These are phyloP conservation scores for Austroboletus novae-zelandiae DNA, from an alignment of 1,284 basidiomycete genomes.

Conservation along the genomic window DNA sequence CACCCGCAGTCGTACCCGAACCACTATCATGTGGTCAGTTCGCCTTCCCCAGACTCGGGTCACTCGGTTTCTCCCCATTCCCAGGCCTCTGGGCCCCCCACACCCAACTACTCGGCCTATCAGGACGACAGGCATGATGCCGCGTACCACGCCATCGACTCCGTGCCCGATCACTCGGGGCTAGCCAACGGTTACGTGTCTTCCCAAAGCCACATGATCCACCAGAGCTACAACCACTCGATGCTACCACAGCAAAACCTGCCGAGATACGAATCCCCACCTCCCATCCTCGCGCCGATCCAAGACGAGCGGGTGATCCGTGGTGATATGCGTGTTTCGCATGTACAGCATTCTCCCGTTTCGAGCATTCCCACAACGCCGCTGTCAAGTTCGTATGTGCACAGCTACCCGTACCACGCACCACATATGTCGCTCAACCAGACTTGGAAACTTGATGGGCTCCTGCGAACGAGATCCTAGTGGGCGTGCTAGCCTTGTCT, in stretches of 20 bases:
- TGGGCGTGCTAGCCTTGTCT: not conserved
- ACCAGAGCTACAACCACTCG: constrained; percentile 32
- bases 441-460: constrained; percentile 29
- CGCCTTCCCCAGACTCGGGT: constrained; percentile 35
- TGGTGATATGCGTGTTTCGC: constrained; percentile 32
- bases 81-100: constrained; percentile 44
- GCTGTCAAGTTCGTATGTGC: constrained; percentile 33
- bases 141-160: constrained; percentile 28
- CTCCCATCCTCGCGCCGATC: constrained; percentile 54
- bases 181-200: constrained; percentile 32
- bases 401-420: constrained; percentile 38
- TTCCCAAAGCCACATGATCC: constrained; percentile 32
- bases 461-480: constrained; percentile 31
- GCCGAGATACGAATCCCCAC: constrained; percentile 48
- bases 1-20: constrained; percentile 35
- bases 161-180: constrained; percentile 28
- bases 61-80: constrained; percentile 50
- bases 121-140: constrained; percentile 42
- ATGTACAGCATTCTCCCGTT: constrained; percentile 35
- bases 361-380: constrained; percentile 28
- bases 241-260: constrained; percentile 28
- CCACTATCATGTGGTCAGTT: constrained; percentile 35
- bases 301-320: constrained; percentile 44
- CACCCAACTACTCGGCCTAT: constrained; percentile 47
- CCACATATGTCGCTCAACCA: constrained; percentile 31